These are phyloP conservation scores for Leucaena leucocephala DNA, from an alignment of 306 rosid species.

Conservation along the genomic window DNA sequence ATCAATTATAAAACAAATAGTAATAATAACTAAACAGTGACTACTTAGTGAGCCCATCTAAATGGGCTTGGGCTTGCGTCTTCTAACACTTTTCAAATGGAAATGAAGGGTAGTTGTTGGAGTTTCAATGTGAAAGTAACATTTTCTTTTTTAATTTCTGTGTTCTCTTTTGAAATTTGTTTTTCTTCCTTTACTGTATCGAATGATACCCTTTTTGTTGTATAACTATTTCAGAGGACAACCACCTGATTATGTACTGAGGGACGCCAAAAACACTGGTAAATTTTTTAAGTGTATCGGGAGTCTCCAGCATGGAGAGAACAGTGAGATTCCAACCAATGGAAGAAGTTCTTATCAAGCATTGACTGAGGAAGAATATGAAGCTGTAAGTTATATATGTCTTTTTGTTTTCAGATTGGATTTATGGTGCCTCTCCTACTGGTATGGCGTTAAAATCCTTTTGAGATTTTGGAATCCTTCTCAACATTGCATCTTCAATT, in stretches of 20 bases:
- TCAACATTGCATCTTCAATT: conserved; percentile 2
- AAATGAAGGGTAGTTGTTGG: conserved; percentile 4
- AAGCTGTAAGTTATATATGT: conserved; percentile 72
- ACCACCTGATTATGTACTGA: conserved; percentile 91
- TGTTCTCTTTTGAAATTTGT: conserved; percentile 16
- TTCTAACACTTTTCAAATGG: not conserved
- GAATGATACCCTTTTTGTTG: conserved; percentile 32
- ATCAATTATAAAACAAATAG: no score
- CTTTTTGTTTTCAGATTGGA: conserved; percentile 1
- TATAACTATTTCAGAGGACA: conserved; percentile 70
- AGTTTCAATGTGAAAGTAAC: conserved; percentile 25
- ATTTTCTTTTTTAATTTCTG: not conserved
- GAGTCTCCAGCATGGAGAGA: conserved; percentile 68
- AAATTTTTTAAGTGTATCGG: conserved; percentile 89
- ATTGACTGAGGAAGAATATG: conserved; percentile 89
- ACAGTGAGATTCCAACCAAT: conserved; percentile 52
- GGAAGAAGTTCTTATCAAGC: conserved; percentile 76
- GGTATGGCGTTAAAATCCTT: conserved; percentile 4
- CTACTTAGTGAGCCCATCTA: no score
- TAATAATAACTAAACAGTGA: no score
- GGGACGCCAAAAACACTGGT: conserved; percentile 92
- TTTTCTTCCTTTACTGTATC: conserved; percentile 28
- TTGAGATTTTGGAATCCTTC: conserved; percentile 29
- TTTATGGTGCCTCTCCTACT: conserved; percentile 22
- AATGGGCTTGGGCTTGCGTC: no score